Evolutionary conservation across 2,329 filamentous ascomycete species (phyloP).

Genomic region (Pseudocercospora fuligena): DNA sequence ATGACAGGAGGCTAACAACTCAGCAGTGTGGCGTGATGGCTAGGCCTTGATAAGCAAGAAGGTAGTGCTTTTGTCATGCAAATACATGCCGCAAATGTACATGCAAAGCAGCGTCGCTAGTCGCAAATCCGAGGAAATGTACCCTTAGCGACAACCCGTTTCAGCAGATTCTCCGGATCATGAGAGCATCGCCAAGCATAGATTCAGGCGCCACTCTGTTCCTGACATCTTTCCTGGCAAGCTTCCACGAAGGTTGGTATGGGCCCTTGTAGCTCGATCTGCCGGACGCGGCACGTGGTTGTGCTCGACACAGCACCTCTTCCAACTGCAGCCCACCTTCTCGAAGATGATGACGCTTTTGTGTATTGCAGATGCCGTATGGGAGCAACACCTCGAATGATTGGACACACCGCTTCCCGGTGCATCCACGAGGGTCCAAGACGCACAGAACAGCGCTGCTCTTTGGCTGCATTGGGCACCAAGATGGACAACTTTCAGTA

Average conservation of each 20-base stretch:
- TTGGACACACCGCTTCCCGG: background rate
- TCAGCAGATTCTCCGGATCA: background rate
- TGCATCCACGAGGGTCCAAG: too few relatives aligned
- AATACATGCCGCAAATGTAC: background rate
- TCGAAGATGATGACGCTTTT: background rate
- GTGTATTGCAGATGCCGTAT: background rate
- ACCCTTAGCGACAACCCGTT: background rate
- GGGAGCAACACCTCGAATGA: background rate
- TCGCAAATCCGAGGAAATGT: background rate
- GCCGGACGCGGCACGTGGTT: conserved; percentile 1
- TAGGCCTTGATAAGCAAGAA: conserved; percentile 7
- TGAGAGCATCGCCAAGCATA: background rate
- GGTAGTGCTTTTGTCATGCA: background rate
- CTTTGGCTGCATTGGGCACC: background rate
- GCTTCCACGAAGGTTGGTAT: background rate
- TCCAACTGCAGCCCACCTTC: background rate
- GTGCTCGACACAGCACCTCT: background rate
- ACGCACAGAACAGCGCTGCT: background rate
- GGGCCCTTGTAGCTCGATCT: background rate
- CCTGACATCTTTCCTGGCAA: conserved; percentile 5
- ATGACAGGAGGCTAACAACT: conserved; percentile 5
- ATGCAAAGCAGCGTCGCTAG: background rate
- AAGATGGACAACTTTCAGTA: background rate
- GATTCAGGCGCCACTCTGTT: background rate
- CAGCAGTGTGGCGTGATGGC: conserved; percentile 15